A percentile compares a stretch with the other conserved stretches of the same genome.
phyloP scores from a whole-genome alignment of 2,329 filamentous ascomycete genomes.

The Rhinocladiella similis region DNA sequence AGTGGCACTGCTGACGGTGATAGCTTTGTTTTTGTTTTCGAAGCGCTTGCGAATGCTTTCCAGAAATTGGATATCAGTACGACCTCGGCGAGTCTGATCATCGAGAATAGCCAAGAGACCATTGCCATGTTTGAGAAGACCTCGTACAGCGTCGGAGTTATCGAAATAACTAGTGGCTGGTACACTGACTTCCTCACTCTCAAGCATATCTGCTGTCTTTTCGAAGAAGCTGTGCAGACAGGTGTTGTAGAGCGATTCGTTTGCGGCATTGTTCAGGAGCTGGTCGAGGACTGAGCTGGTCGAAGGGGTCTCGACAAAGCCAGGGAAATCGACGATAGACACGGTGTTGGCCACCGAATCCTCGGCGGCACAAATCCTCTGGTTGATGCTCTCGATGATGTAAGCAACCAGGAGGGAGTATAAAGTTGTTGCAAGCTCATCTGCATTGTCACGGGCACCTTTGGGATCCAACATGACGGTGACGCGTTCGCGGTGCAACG shows the following conservation, averaged over 20 bases:
- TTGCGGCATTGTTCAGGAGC: constrained; percentile 90
- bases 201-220: constrained; percentile 85
- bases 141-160: constrained; percentile 91
- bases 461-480: constrained; percentile 95
- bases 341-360: constrained; percentile 91
- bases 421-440: constrained; percentile 87
- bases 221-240: constrained; percentile 96
- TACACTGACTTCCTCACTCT: constrained; percentile 89
- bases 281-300: constrained; percentile 88
- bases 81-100: constrained; percentile 87
- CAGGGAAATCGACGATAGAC: constrained; percentile 93
- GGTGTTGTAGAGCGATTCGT: constrained; percentile 88
- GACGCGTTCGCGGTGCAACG: constrained; percentile 92
- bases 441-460: constrained; percentile 86
- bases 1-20: constrained; percentile 73
- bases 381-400: constrained; percentile 90
- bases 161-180: constrained; percentile 96
- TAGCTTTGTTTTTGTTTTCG: constrained; percentile 89
- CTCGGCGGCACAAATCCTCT: constrained; percentile 81
- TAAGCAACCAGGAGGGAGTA: constrained; percentile 94
- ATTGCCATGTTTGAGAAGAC: constrained; percentile 87
- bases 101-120: constrained; percentile 92
- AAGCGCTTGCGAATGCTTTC: constrained; percentile 92
- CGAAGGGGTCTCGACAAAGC: constrained; percentile 80
- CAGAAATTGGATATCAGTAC: constrained; percentile 84